Evolutionary conservation across 495 filamentous ascomycete genomes (phyloP), one percentile per base, ranked within the genome.

Genomic region (Aspergillus indologenus): DNA sequence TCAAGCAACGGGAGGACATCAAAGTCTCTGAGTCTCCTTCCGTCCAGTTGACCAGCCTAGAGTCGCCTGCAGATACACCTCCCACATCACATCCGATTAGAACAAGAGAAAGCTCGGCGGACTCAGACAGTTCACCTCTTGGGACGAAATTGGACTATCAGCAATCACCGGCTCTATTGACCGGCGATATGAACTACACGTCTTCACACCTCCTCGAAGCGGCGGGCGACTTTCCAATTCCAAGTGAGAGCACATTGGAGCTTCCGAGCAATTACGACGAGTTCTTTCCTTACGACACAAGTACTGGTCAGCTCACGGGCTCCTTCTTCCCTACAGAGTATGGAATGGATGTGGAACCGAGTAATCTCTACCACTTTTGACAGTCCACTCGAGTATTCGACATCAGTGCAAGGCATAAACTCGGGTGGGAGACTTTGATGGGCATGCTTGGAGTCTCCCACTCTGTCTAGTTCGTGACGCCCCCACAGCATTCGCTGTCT

Each of bases 231-330:
- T 56, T 73, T 1, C 62, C 70, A 22, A 65, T 64, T 44, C 69
- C 68, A 23, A 59, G 62, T 9, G 70, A 73, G 9, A 71, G 64
- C 34, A 54, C 61, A 18, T 6, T 62, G 1, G 58, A 62, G 22
- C 58, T 47, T 5, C 53, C 45, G 19, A 69, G 63, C 53, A 49
- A 61, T 2, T 72, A 67, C 45, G 73, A 75, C n/a, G 72, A 71
- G 21, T 62, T 40, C 34, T 40, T 76, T 45, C 75, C 75, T 1
- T 77, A 74, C 46, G 75, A 77, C 44, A 70, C 73, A 20, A 62
- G 58, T 29, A 75, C 71, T n/a, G 73, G 73, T 17, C 75, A 77
- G 47, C 69, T 77, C 1, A 76, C 72, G 1, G 73, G 72, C 9
- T 76, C 75, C 6, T 76, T 77, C 49, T 77, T 77, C 60, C 75